Base-by-base conservation (phyloP, 495 filamentous ascomycete species). In the Cenococcum geophilum region DNA sequence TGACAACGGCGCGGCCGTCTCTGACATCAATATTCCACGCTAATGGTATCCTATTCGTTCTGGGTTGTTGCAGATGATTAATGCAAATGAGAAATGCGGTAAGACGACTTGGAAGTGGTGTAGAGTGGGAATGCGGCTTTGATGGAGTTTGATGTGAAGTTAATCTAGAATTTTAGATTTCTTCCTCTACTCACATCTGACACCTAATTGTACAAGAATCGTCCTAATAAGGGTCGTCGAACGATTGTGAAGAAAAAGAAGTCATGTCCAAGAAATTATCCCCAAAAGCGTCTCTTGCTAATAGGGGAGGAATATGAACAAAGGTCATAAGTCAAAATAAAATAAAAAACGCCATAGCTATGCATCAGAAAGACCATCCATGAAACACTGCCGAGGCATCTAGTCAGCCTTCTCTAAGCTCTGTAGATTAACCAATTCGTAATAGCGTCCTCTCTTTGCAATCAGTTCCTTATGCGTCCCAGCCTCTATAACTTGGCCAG, bases 381-480 rank as follows among this genome's bases (percentile, higher is more conserved):
- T 32, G 27, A 32, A 32, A 32, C 6, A 51, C 48, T 4, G 10
- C 48, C 14, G 4, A 21, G 12, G 4, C 4, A 12, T 12, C 48
- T 51, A 51, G 14, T 12, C 48, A 51, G 48, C 48, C 21, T 27
- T 51, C 18, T 51, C 48, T 21, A 51, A 51, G 22, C 48, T 51
- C 48, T 51, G 48, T 14, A 18, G 18, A 51, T 51, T 86, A 27
- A 91, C 89, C 65, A 92, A 72, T 72, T 92, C 88, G 45, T 74
- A 85, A 70, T 92, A 93, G 43, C 85, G 79, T 10, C 87, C 87
- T 68, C 80, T 81, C 65, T 78, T 80, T 20, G 72, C 73, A 75
- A 92, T 74, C 67, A 93, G 70, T 63, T 87, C 85, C 14, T 74
- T 67, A 72, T 93, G 89, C 4, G 80, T 88, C 32, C 89, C 89